Evolutionary conservation across 2,329 filamentous ascomycete genomes (phyloP).

Genomic region (Epichloe gansuensis): DNA sequence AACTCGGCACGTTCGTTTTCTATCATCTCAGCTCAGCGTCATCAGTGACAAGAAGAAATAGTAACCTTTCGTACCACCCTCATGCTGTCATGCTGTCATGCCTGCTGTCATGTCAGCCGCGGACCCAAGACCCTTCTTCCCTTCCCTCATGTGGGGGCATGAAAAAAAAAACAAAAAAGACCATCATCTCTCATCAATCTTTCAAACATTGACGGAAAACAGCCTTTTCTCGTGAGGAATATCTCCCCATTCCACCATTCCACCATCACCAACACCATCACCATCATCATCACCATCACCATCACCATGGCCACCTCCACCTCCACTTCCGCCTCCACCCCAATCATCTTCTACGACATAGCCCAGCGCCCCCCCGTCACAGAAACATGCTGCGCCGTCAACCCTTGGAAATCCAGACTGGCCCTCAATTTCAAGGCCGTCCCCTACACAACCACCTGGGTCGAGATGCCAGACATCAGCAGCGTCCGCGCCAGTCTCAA

Average conservation of each 20-base stretch:
- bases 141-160: too few relatives aligned
- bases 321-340: neutral
- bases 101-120: too few relatives aligned
- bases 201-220: neutral
- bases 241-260: too few relatives aligned
- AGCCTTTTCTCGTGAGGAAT: too few relatives aligned
- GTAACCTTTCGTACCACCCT: too few relatives aligned
- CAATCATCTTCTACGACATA: slow-evolving; percentile 30
- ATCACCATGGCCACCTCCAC: neutral
- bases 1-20: too few relatives aligned
- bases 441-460: slow-evolving; percentile 30
- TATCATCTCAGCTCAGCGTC: too few relatives aligned
- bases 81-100: too few relatives aligned
- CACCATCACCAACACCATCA: neutral
- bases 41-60: too few relatives aligned
- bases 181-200: neutral
- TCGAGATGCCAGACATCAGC: slow-evolving; percentile 37
- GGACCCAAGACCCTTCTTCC: too few relatives aligned
- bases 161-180: too few relatives aligned
- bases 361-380: slow-evolving; percentile 18
- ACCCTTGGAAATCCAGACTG: slow-evolving; percentile 22
- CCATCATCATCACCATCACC: neutral
- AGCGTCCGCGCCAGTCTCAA: slow-evolving; percentile 32
- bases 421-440: slow-evolving; percentile 30
- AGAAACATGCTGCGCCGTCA: slow-evolving; percentile 13